phyloP scores from a whole-genome alignment of 2,329 filamentous ascomycete species.

The Pseudogymnoascus sp. region DNA sequence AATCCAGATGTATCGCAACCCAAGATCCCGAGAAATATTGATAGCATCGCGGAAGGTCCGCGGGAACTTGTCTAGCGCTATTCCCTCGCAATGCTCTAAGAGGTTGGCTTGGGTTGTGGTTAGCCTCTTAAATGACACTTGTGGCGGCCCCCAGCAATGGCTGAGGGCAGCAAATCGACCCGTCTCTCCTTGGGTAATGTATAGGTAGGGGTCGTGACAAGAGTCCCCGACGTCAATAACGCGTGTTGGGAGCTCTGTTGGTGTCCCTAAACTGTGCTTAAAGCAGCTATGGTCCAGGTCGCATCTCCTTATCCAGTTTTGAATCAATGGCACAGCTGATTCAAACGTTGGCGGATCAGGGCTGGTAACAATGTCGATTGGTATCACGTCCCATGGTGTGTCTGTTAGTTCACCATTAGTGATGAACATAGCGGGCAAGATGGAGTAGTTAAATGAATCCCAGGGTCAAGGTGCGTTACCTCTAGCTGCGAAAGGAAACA shows the following conservation, averaged over 20 bases:
- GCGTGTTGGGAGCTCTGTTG: background rate
- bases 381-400: background rate
- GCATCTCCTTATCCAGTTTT: background rate
- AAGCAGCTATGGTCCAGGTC: background rate
- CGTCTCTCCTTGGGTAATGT: background rate
- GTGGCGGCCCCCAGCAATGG: background rate
- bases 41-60: background rate
- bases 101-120: background rate
- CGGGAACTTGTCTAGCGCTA: background rate
- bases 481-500: background rate
- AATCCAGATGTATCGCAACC: background rate
- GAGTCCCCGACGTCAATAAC: background rate
- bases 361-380: background rate
- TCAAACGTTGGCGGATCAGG: background rate
- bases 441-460: background rate
- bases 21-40: background rate
- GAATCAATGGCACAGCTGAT: background rate
- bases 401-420: background rate
- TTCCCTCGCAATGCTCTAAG: background rate
- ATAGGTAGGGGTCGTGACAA: background rate
- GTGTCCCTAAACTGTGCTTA: background rate
- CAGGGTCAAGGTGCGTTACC: background rate
- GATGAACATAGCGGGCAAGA: background rate
- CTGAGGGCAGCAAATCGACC: background rate
- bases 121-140: background rate